Conservation (phyloP, 305 asterid species). For the Nicotiana rustica region DNA sequence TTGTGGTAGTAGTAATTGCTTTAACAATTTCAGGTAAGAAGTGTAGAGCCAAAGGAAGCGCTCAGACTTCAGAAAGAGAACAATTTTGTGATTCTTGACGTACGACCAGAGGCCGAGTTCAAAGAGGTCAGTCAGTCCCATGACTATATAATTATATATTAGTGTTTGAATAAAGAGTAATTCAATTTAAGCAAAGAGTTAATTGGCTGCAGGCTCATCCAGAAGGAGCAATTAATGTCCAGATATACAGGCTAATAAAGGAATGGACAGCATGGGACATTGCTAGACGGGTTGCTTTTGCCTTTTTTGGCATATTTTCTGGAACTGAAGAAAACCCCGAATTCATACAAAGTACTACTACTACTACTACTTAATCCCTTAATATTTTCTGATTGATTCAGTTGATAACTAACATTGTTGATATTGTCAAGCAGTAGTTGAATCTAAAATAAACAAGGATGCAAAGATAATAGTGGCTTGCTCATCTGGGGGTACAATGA, state of each 20-base stretch:
- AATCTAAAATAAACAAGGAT: conserved; percentile 70
- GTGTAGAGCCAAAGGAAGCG: conserved; percentile 96
- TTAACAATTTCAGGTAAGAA: conserved; percentile 67
- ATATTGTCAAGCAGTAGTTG: conserved; percentile 65
- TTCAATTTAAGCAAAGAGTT: not conserved
- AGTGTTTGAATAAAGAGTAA: not conserved
- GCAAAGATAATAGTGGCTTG: conserved; percentile 92
- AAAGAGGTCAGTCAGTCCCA: conserved; percentile 61
- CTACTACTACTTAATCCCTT: not conserved
- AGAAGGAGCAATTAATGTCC: conserved; percentile 90
- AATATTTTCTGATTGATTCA: not conserved
- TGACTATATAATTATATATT: not conserved
- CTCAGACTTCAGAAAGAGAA: conserved; percentile 79
- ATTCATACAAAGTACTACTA: conserved; percentile 58
- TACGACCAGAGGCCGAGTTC: conserved; percentile 92
- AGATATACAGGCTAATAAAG: conserved; percentile 91
- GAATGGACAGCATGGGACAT: conserved; percentile 99
- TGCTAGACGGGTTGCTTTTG: conserved; percentile 91
- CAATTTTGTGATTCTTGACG: conserved; percentile 82
- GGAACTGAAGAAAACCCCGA: conserved; percentile 98
- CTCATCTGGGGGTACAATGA: conserved; percentile 91
- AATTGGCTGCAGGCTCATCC: conserved; percentile 70
- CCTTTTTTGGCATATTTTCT: conserved; percentile 88
- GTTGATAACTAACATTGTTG: conserved; percentile 31
- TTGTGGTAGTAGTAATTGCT: not conserved